phyloP scores from a whole-genome alignment of 2,329 filamentous ascomycete species.

The Dactylellina drechsleri region DNA sequence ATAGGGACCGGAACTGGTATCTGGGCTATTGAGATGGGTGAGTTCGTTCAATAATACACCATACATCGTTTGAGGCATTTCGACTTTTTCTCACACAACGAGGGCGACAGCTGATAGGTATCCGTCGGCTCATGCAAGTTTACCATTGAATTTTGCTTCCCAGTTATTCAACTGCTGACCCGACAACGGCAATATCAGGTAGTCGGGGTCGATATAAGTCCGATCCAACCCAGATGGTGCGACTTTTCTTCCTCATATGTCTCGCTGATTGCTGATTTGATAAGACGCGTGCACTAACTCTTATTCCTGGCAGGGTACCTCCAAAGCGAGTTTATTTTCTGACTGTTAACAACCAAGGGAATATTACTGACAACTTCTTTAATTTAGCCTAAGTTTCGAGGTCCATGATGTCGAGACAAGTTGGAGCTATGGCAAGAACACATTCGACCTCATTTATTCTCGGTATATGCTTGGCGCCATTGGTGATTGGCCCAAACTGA shows the following conservation, averaged over 20 bases:
- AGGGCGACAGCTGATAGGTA: slow-evolving; percentile 56
- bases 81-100: neutral
- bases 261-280: too few species aligned
- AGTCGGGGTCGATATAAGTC: slow-evolving; percentile 59
- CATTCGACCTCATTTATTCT: slow-evolving; percentile 59
- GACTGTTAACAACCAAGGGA: too few species aligned
- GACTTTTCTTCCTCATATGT: neutral
- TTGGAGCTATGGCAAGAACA: slow-evolving; percentile 57
- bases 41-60: neutral
- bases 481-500: slow-evolving; percentile 65
- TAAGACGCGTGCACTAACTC: neutral
- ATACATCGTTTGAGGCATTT: too few species aligned
- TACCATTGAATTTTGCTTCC: neutral
- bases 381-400: slow-evolving; percentile 55
- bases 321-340: slow-evolving; percentile 6
- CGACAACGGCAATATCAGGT: slow-evolving; percentile 33
- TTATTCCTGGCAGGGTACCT: slow-evolving; percentile 13
- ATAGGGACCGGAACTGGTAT: slow-evolving; percentile 66
- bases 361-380: neutral
- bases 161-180: neutral
- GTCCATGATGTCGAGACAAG: slow-evolving; percentile 56
- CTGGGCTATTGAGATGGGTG: slow-evolving; percentile 59
- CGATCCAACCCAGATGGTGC: slow-evolving; percentile 57
- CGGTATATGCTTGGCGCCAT: slow-evolving; percentile 69
- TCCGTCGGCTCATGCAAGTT: slow-evolving; percentile 57